These are phyloP conservation scores for Kwoniella bestiolae DNA, from an alignment of 768 basidiomycete genomes.

Conservation along the genomic window DNA sequence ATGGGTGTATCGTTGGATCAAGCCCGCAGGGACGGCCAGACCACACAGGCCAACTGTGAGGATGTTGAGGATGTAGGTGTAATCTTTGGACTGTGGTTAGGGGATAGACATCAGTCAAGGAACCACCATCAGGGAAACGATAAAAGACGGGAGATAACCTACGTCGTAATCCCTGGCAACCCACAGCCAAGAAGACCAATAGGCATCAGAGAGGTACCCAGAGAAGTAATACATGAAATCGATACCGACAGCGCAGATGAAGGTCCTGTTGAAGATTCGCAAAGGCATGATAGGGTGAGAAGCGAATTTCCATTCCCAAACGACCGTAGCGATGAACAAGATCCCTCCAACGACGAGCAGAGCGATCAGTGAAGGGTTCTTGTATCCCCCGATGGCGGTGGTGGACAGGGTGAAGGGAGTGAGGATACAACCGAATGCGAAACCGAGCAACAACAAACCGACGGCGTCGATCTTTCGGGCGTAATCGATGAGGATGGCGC, in stretches of 20 bases:
- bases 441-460: conserved; percentile 45
- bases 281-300: conserved; percentile 56
- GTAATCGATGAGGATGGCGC: conserved; percentile 23
- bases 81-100: conserved; percentile 31
- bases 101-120: neutral
- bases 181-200: conserved; percentile 43
- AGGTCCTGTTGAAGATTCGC: conserved; percentile 57
- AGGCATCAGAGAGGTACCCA: conserved; percentile 31
- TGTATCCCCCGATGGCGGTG: conserved; percentile 39
- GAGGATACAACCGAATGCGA: conserved; percentile 41
- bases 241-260: conserved; percentile 31
- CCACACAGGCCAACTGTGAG: conserved; percentile 40
- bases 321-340: conserved; percentile 55
- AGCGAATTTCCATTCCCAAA: conserved; percentile 56
- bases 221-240: conserved; percentile 45
- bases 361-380: conserved; percentile 37
- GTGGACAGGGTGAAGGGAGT: conserved; percentile 46
- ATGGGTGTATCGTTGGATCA: conserved; percentile 45
- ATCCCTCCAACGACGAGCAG: conserved; percentile 59
- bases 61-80: conserved; percentile 33
- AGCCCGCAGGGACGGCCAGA: conserved; percentile 49
- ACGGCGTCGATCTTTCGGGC: conserved; percentile 42
- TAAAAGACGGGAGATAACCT: neutral
- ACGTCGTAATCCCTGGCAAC: conserved; percentile 53
- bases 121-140: no score